These are phyloP conservation scores for Hypoxylon sp. DNA, from an alignment of 2,329 filamentous ascomycete species.

Conservation along the genomic window DNA sequence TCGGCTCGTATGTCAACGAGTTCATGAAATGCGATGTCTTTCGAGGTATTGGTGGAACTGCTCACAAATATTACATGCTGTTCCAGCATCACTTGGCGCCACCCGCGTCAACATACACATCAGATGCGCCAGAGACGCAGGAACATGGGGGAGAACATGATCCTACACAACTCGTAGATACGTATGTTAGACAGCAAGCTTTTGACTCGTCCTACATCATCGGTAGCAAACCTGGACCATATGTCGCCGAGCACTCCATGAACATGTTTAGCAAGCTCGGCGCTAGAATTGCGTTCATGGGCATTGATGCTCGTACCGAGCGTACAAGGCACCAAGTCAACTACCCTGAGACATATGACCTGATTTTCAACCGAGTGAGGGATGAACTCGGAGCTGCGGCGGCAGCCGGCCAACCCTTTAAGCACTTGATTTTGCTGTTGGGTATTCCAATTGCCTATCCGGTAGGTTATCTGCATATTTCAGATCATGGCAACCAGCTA, in stretches of 20 bases:
- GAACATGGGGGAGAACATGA: conserved; percentile 75
- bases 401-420: conserved; percentile 80
- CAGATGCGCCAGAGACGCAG: conserved; percentile 71
- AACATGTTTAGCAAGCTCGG: conserved; percentile 90
- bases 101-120: conserved; percentile 87
- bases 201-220: conserved; percentile 82
- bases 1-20: conserved; percentile 91
- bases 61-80: conserved; percentile 98
- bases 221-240: conserved; percentile 83
- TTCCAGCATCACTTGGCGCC: conserved; percentile 96
- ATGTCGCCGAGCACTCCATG: conserved; percentile 88
- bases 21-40: conserved; percentile 97
- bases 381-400: conserved; percentile 79
- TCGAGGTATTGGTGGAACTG: conserved; percentile 88
- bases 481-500: conserved; percentile 22
- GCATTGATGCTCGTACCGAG: conserved; percentile 94
- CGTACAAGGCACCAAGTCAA: conserved; percentile 95
- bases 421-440: conserved; percentile 87
- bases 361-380: conserved; percentile 83
- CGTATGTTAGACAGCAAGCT: conserved; percentile 74
- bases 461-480: conserved; percentile 66
- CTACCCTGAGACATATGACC: conserved; percentile 90
- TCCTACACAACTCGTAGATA: conserved; percentile 78
- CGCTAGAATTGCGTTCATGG: conserved; percentile 85
- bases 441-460: conserved; percentile 91